These are phyloP conservation scores for Ophiostoma tasmaniense DNA, from an alignment of 2,329 filamentous ascomycete species.

Conservation along the genomic window DNA sequence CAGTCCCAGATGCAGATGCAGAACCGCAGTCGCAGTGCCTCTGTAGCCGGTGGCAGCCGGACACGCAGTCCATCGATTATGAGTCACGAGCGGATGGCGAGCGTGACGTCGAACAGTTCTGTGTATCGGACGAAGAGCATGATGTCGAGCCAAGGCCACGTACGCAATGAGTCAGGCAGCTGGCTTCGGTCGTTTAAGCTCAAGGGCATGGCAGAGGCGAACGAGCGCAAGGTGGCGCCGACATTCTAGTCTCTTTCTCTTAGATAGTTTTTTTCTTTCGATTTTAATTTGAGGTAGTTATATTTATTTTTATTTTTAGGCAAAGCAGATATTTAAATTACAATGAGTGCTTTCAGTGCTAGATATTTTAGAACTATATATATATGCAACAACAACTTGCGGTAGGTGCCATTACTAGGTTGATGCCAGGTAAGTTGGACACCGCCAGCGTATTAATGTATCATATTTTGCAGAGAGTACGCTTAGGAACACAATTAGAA, in stretches of 20 bases:
- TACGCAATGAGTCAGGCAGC: conserved; percentile 9
- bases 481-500: background rate
- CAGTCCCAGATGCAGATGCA: background rate
- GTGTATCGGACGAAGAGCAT: background rate
- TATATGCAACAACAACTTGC: background rate
- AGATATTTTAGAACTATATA: background rate
- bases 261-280: background rate
- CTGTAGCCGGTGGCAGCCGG: background rate
- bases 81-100: background rate
- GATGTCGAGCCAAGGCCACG: conserved; percentile 6
- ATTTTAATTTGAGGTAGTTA: background rate
- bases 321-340: background rate
- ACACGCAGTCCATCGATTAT: background rate
- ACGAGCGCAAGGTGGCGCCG: conserved; percentile 23
- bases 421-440: background rate
- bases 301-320: background rate
- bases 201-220: conserved; percentile 19
- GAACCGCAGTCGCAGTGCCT: background rate
- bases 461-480: background rate
- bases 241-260: conserved; percentile 20
- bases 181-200: conserved; percentile 23
- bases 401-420: background rate
- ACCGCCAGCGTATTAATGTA: background rate
- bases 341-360: background rate
- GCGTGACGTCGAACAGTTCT: background rate